Evolutionary conservation across 768 basidiomycete species (phyloP).

Genomic region (Lactarius indigo): DNA sequence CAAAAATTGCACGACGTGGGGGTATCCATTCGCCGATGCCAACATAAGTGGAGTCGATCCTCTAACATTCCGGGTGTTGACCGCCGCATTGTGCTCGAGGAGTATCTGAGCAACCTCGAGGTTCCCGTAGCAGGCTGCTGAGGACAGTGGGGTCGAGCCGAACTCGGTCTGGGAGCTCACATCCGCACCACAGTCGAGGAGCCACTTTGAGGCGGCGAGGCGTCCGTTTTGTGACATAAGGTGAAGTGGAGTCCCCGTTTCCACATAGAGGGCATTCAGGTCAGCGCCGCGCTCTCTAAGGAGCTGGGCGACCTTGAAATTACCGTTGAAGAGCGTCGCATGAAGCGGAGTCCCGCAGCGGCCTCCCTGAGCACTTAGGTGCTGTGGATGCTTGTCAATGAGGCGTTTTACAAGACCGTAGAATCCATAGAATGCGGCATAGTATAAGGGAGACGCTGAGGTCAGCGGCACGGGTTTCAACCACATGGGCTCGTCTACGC

Average conservation of each 20-base stretch:
- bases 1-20: background rate
- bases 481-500: no score
- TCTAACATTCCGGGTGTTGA: no score
- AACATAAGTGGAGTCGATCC: no score
- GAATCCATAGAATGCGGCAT: background rate
- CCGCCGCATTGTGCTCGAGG: no score
- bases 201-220: background rate
- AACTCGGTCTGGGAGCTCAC: background rate
- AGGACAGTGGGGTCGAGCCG: background rate
- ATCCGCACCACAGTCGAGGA: background rate
- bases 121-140: background rate
- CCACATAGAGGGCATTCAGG: background rate
- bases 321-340: background rate
- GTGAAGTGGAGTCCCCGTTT: background rate
- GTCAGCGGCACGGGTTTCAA: no score
- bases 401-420: background rate
- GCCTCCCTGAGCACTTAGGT: background rate
- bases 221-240: fast-evolving
- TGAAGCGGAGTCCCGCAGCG: background rate
- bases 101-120: background rate
- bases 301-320: background rate
- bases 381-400: background rate
- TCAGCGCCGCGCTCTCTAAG: background rate
- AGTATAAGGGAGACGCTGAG: background rate
- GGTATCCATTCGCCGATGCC: background rate